phyloP scores from a whole-genome alignment of 345 rosid species.

The Ceriops zippeliana region DNA sequence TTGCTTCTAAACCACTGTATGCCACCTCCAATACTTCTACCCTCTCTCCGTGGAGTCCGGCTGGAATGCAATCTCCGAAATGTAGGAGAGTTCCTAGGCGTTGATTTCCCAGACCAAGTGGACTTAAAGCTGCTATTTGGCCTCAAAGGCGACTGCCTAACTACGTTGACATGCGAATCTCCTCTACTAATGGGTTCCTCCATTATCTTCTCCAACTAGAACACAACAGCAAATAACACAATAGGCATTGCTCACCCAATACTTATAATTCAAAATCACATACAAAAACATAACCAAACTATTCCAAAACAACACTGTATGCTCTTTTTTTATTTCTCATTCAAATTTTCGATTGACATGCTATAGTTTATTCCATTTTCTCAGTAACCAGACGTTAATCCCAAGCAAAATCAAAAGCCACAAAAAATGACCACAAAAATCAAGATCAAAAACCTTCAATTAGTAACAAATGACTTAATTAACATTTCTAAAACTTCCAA shows the following conservation, averaged over 20 bases:
- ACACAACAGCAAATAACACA: constrained; percentile 8
- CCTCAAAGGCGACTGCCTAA: constrained; percentile 48
- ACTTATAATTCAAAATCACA: constrained; percentile 2
- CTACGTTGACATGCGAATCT: constrained; percentile 41
- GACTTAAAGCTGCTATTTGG: constrained; percentile 60
- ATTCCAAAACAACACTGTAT: background rate
- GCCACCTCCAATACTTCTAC: constrained; percentile 49
- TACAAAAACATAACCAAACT: background rate
- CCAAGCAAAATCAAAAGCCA: background rate
- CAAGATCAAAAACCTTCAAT: no score
- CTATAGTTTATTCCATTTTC: background rate
- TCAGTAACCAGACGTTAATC: background rate
- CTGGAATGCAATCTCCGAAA: constrained; percentile 56
- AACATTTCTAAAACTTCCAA: no score
- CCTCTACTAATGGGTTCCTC: constrained; percentile 49
- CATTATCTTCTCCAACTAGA: constrained; percentile 34
- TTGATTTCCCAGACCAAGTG: constrained; percentile 63
- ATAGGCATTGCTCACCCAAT: constrained; percentile 4
- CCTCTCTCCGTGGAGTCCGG: constrained; percentile 83
- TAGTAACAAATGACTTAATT: no score
- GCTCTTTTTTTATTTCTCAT: background rate
- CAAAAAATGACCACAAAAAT: background rate
- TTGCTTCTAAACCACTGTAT: constrained; percentile 76
- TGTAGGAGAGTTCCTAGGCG: constrained; percentile 71
- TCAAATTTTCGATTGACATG: no score